Conservation (phyloP, 106 monocot species). For the Dendrobium huoshanense region DNA sequence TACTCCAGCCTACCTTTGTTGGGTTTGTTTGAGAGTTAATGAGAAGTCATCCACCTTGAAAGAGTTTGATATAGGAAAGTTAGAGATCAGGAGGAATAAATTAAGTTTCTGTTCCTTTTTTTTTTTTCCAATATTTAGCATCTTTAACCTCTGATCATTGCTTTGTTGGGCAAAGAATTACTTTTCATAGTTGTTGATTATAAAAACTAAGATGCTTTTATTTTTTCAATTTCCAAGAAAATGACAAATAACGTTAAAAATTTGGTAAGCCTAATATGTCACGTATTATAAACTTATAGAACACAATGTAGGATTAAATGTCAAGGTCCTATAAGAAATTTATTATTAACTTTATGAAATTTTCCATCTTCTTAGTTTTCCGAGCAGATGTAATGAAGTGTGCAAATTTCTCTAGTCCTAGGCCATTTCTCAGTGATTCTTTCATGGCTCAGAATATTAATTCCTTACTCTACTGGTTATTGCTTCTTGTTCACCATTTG, state of each 20-base stretch:
- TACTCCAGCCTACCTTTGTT: neutral
- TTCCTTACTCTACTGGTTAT: neutral
- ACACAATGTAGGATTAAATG: neutral
- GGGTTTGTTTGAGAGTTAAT: neutral
- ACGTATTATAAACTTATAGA: neutral
- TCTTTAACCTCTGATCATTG: no score
- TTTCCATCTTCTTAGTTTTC: neutral
- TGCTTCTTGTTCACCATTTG: neutral
- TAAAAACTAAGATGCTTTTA: no score
- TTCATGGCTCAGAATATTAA: neutral
- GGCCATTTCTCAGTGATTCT: neutral
- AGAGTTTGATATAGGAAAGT: neutral
- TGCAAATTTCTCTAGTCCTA: neutral
- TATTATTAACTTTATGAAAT: neutral
- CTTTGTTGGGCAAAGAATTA: no score
- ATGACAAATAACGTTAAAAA: neutral
- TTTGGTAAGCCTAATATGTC: neutral
- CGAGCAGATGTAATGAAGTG: neutral
- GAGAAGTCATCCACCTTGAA: neutral
- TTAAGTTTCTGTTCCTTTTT: neutral
- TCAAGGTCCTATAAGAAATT: neutral
- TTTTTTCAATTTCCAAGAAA: neutral
- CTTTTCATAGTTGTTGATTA: no score
- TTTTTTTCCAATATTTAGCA: no score
- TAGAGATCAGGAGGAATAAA: neutral